Conservation (phyloP, 805 yeast genomes). For the Wickerhamomyces canadensis region DNA sequence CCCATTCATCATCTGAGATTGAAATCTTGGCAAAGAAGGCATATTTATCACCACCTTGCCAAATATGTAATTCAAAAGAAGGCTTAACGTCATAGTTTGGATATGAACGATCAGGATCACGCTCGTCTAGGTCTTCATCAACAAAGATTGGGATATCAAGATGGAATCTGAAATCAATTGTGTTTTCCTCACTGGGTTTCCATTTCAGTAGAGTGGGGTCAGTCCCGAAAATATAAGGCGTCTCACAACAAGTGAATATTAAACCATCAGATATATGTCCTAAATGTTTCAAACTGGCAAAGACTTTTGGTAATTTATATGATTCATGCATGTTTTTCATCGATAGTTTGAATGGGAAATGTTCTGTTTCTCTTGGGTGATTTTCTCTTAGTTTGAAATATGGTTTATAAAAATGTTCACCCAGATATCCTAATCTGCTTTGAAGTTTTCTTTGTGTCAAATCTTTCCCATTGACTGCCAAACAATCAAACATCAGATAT, state of each 20-base stretch:
- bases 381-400: conserved; percentile 61
- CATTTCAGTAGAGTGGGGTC: conserved; percentile 84
- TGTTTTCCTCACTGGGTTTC: conserved; percentile 96
- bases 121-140: conserved; percentile 53
- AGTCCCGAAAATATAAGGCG: conserved; percentile 86
- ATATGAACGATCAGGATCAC: conserved; percentile 69
- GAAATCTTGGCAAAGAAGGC: conserved; percentile 61
- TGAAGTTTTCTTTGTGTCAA: conserved; percentile 68
- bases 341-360: conserved; percentile 80
- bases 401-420: conserved; percentile 77
- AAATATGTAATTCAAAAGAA: conserved; percentile 55
- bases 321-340: conserved; percentile 86
- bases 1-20: conserved; percentile 75
- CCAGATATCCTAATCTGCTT: conserved; percentile 82
- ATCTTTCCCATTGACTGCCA: conserved; percentile 72
- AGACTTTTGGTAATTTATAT: conserved; percentile 70
- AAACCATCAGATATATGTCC: conserved; percentile 93
- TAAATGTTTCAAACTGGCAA: conserved; percentile 61
- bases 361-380: conserved; percentile 67
- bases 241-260: conserved; percentile 84
- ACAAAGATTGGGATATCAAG: conserved; percentile 52
- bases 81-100: conserved; percentile 82
- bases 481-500: conserved; percentile 86
- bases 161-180: conserved; percentile 78
- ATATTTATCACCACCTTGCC: conserved; percentile 70